These are phyloP conservation scores for Cokeromyces recurvatus DNA, from an alignment of 371 early-diverging fungal genomes.

Conservation along the genomic window DNA sequence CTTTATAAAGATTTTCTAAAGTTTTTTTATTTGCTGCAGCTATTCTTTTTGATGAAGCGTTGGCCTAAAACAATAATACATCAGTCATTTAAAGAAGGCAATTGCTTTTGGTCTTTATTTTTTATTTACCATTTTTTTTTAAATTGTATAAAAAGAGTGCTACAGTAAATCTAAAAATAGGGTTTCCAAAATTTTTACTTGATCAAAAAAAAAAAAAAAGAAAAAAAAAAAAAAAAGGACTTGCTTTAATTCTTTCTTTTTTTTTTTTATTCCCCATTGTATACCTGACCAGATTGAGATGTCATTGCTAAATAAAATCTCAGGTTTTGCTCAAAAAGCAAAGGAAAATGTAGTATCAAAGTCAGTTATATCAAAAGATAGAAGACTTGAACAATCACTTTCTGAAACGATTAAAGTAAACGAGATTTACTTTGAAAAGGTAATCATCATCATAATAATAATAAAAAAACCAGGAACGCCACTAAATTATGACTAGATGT, in stretches of 20 bases:
- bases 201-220: not conserved
- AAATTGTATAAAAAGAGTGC: too few species aligned
- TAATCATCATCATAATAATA: too few species aligned
- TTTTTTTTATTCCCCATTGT: not conserved
- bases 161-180: too few species aligned
- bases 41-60: constrained; percentile 73
- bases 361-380: constrained; percentile 37
- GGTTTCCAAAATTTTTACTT: too few species aligned
- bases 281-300: constrained; percentile 6
- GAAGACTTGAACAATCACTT: constrained; percentile 33
- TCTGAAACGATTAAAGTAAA: constrained; percentile 22
- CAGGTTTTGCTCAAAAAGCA: constrained; percentile 36
- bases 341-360: constrained; percentile 35
- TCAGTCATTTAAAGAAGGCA: not conserved
- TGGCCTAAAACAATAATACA: constrained; percentile 48
- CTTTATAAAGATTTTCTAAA: constrained; percentile 54
- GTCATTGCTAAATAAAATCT: constrained; percentile 37
- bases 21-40: constrained; percentile 62
- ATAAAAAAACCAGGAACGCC: too few species aligned
- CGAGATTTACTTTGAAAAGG: constrained; percentile 20
- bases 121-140: too few species aligned
- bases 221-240: not conserved
- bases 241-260: not conserved
- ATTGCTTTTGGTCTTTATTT: not conserved
- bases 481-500: constrained; percentile 29